Percentiles rank a stretch among this genome's conserved stretches.
Evolutionary conservation across 1,284 basidiomycete genomes (phyloP).

Genomic region (Irpex lacteus): DNA sequence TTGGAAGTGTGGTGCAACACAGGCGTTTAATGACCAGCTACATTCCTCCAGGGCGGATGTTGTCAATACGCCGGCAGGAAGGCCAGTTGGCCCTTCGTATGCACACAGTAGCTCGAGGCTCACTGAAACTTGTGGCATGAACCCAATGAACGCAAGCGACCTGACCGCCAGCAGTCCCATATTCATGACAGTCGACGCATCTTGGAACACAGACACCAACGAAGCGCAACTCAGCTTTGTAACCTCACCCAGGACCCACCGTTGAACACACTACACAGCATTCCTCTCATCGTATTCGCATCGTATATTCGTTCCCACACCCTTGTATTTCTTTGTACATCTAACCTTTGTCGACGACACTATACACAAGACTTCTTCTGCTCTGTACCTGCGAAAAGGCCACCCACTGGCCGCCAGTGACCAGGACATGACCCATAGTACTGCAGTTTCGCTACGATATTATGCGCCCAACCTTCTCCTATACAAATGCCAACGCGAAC

Average conservation of each 20-base stretch:
- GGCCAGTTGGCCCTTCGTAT: not conserved
- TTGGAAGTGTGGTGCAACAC: too few species aligned
- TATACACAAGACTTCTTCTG: not conserved
- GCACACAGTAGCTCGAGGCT: not conserved
- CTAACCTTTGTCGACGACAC: not conserved
- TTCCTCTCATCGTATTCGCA: too few species aligned
- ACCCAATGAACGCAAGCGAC: not conserved
- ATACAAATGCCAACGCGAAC: not conserved
- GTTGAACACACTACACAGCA: not conserved
- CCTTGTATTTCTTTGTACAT: too few species aligned
- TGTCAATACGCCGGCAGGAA: too few species aligned
- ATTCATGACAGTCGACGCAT: not conserved
- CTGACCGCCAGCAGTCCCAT: not conserved
- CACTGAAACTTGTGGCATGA: not conserved
- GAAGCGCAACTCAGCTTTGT: not conserved
- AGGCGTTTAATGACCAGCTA: too few species aligned
- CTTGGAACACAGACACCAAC: not conserved
- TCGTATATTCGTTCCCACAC: too few species aligned
- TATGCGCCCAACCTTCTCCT: not conserved
- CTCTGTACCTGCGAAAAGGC: not conserved
- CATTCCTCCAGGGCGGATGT: too few species aligned
- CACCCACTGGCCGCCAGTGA: too few species aligned
- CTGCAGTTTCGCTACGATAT: too few species aligned
- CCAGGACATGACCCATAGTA: too few species aligned
- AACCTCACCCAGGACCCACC: not conserved